A percentile compares a stretch with the other conserved stretches of the same genome.
These are phyloP conservation scores for Candida maltosa DNA, from an alignment of 805 yeast species.

Conservation along the genomic window DNA sequence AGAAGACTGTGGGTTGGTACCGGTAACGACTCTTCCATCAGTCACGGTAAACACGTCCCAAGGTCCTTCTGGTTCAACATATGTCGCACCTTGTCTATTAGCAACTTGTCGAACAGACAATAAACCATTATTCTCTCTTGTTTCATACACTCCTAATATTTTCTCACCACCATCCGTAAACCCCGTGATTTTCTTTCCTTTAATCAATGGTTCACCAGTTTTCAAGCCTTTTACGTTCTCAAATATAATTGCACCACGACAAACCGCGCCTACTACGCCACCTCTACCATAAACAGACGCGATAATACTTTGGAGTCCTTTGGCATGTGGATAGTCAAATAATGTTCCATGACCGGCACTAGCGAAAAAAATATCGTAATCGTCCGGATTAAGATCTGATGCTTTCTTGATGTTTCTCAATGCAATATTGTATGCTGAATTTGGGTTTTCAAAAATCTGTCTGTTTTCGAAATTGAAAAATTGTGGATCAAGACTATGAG, in stretches of 20 bases:
- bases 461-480: conserved; percentile 42
- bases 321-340: conserved; percentile 56
- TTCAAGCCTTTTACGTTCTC: conserved; percentile 45
- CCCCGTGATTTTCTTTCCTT: conserved; percentile 58
- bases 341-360: conserved; percentile 67
- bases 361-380: conserved; percentile 54
- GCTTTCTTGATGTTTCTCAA: conserved; percentile 44
- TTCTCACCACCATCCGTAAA: conserved; percentile 57
- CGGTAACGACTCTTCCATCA: conserved; percentile 63
- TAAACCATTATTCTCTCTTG: conserved; percentile 20
- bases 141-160: conserved; percentile 15
- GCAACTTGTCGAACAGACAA: conserved; percentile 37
- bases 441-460: conserved; percentile 31
- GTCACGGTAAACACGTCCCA: conserved; percentile 48
- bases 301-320: conserved; percentile 43
- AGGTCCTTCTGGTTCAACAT: conserved; percentile 46
- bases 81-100: conserved; percentile 39
- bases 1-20: conserved; percentile 63
- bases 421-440: conserved; percentile 38
- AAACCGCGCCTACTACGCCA: conserved; percentile 62
- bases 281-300: conserved; percentile 44
- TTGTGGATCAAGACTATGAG: conserved; percentile 44
- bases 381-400: conserved; percentile 43
- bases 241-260: conserved; percentile 66
- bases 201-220: conserved; percentile 40